Evolutionary conservation across 768 basidiomycete genomes (phyloP), one percentile per base, ranked within the genome.

Genomic region (Lepiota venenata): DNA sequence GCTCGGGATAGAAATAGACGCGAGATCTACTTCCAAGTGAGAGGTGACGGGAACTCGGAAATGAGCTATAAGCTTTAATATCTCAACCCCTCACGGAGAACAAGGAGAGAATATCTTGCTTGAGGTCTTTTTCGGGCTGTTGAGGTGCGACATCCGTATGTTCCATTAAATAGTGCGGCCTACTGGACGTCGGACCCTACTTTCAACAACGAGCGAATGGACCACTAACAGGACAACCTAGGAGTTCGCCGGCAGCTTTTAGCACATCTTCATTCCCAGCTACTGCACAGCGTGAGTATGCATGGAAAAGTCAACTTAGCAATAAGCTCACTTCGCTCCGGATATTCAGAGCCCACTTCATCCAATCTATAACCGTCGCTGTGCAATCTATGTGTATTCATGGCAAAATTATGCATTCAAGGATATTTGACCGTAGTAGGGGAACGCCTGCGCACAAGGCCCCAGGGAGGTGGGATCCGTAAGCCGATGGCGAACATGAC

Each of bases 291-390:
- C 32, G 18, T 48, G 16, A 57, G 16, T 12, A 42, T 46, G 16
- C 42, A 40, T 49, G 35, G 14, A 25, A 50, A 40, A 18, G 14
- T 21, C 6, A 52, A 8, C 4, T n/a, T 32, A 11, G 32, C 10
- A 11, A 4, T 32, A 9, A 47, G 62, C 66, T 11, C 43, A 76
- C 75, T 52, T 46, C 71, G 64, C 52, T 77, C 75, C 52, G 64
- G 69, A 37, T 59, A 59, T 11, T 62, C 14, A 21, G 75, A 75
- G 3, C 75, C 77, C 75, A 77, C 52, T 61, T 78, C 74, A 57
- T 77, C 74, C 9, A 76, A 49, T 7, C 73, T 65, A 61, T 77
- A 77, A n/a, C 77, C 76, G 3, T 64, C 60, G 36, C 71, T 72
- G 54, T 64, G 70, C 52, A 72, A 56, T 12, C 70, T 71, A 49